Evolutionary conservation across 768 basidiomycete genomes (phyloP).

Genomic region (Pisolithus albus): DNA sequence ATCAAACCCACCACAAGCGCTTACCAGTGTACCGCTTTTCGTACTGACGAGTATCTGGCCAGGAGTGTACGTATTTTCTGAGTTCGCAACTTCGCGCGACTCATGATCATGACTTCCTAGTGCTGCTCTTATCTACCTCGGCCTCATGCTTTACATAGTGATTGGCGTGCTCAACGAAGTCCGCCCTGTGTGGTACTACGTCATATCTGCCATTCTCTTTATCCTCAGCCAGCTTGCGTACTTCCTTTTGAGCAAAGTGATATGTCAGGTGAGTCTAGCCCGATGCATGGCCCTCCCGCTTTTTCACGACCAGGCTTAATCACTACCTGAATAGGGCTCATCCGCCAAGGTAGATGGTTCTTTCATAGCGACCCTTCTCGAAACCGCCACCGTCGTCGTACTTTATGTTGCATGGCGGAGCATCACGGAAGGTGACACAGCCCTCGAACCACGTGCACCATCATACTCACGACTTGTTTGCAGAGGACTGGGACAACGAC

Average conservation of each 20-base stretch:
- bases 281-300: conserved; percentile 8
- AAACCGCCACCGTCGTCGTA: conserved; percentile 63
- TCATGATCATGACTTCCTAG: conserved; percentile 26
- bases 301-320: conserved; percentile 6
- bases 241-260: conserved; percentile 70
- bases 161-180: conserved; percentile 68
- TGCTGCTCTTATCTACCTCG: conserved; percentile 61
- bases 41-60: conserved; percentile 79
- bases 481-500: conserved; percentile 49
- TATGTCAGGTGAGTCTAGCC: conserved; percentile 51
- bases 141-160: conserved; percentile 77
- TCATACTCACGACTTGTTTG: not conserved
- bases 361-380: conserved; percentile 79
- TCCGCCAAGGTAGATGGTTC: conserved; percentile 73
- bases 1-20: conserved; percentile 45
- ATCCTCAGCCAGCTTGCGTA: conserved; percentile 75
- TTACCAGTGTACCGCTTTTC: conserved; percentile 72
- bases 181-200: conserved; percentile 74
- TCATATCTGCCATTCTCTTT: conserved; percentile 69
- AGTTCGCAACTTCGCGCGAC: conserved; percentile 1
- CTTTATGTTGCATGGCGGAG: conserved; percentile 79
- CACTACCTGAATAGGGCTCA: conserved; percentile 41
- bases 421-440: conserved; percentile 73
- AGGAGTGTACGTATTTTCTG: conserved; percentile 45
- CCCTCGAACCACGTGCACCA: conserved; percentile 1